Percentiles rank a stretch among this genome's conserved stretches.
Evolutionary conservation across 2,329 filamentous ascomycete species (phyloP).

Genomic region (Aspergillus melleus): DNA sequence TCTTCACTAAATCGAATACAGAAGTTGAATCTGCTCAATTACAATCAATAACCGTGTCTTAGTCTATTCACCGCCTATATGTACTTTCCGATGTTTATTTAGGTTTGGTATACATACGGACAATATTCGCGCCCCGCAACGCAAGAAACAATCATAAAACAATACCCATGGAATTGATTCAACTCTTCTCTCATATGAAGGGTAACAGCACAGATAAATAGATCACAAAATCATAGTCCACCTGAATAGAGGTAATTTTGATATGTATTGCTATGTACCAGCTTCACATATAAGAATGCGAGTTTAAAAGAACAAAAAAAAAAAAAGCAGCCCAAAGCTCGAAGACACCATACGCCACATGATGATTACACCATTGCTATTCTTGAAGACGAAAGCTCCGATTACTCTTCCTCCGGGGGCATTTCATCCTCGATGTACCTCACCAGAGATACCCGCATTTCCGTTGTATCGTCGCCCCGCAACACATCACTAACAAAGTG

Average conservation of each 20-base stretch:
- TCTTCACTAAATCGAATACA: not conserved
- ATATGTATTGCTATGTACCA: not conserved
- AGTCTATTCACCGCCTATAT: not conserved
- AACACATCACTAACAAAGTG: slow-evolving; percentile 94
- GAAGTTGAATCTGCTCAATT: not conserved
- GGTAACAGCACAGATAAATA: not conserved
- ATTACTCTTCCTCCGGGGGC: slow-evolving; percentile 89
- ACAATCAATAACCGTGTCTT: not conserved
- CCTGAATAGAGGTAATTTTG: not conserved
- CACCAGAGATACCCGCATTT: slow-evolving; percentile 91
- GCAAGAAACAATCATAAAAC: not conserved
- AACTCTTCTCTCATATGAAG: not conserved
- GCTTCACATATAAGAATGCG: not conserved
- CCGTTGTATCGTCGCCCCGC: slow-evolving; percentile 90
- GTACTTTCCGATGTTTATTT: not conserved
- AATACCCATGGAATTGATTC: not conserved
- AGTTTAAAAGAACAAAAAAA: not conserved
- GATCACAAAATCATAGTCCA: not conserved
- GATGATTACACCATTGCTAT: not conserved
- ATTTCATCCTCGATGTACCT: slow-evolving; percentile 97
- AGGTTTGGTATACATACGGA: not conserved
- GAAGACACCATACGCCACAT: slow-evolving; percentile 28
- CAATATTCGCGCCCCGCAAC: no score
- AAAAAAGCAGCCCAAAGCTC: slow-evolving; percentile 3
- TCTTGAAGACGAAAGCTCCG: not conserved